Percentiles rank a stretch among this genome's conserved stretches.
Conservation (phyloP, 805 yeast genomes). For the Nakazawaea anatomiae region DNA sequence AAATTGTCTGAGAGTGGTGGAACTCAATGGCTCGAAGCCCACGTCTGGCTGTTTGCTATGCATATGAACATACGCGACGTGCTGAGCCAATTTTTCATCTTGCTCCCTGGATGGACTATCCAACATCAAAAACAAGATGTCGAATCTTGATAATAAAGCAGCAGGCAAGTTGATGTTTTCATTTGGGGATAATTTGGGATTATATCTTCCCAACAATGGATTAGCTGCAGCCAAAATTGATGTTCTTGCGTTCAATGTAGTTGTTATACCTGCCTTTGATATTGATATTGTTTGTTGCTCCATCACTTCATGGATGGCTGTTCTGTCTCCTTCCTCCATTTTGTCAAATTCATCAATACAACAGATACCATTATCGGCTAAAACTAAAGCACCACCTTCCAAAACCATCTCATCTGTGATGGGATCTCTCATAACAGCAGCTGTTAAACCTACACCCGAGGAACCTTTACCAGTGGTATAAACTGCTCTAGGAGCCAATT, state of each 20-base stretch:
- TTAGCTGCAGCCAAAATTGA: constrained; percentile 98
- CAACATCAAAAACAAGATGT: constrained; percentile 76
- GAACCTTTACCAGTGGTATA: constrained; percentile 98
- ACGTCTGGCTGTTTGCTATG: constrained; percentile 78
- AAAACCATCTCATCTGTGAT: constrained; percentile 98
- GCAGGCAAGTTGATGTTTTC: constrained; percentile 97
- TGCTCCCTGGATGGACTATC: constrained; percentile 76
- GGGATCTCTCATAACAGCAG: constrained; percentile 98
- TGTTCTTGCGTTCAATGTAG: constrained; percentile 91
- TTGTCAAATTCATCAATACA: constrained; percentile 99
- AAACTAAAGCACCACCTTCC: constrained; percentile 96
- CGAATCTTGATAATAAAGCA: constrained; percentile 91
- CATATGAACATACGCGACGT: constrained; percentile 95
- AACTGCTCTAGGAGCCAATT: constrained; percentile 93
- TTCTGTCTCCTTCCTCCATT: constrained; percentile 95
- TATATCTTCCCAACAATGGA: constrained; percentile 92
- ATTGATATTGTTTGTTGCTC: constrained; percentile 98
- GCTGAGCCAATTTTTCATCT: constrained; percentile 85
- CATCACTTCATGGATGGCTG: constrained; percentile 99
- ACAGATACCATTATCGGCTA: constrained; percentile 97
- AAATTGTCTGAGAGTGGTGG: constrained; percentile 78
- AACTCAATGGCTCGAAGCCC: constrained; percentile 71
- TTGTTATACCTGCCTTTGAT: constrained; percentile 95
- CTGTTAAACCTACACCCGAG: constrained; percentile 97
- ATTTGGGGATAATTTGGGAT: constrained; percentile 82